These are phyloP conservation scores for Flaveria trinervia DNA, from an alignment of 129 eudicot genomes.

Conservation along the genomic window DNA sequence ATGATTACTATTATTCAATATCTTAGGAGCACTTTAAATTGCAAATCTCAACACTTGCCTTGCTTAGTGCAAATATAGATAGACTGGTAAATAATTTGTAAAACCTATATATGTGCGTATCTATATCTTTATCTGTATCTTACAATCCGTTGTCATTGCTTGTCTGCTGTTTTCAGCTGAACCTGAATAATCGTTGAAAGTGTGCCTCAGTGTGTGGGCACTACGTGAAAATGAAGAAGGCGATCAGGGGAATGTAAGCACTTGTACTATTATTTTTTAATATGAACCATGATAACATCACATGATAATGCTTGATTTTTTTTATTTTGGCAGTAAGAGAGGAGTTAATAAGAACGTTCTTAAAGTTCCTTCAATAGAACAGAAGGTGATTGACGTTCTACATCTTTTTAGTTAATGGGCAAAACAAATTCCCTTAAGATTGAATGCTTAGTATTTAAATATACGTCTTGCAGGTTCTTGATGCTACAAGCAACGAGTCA, in stretches of 20 bases:
- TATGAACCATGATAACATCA: constrained; percentile 8
- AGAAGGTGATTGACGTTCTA: constrained; percentile 54
- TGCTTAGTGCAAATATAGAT: constrained; percentile 17
- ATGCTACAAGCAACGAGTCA: constrained; percentile 98
- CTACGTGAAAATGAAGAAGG: constrained; percentile 80
- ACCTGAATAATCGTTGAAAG: constrained; percentile 17
- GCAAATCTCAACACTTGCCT: background rate
- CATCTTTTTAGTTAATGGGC: background rate
- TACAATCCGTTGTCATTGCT: background rate
- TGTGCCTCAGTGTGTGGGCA: constrained; percentile 26
- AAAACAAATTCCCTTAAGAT: background rate
- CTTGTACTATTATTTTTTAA: background rate
- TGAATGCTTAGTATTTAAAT: background rate
- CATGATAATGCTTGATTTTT: constrained; percentile 12
- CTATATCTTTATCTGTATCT: background rate
- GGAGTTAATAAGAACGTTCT: constrained; percentile 96
- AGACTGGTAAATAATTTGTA: background rate
- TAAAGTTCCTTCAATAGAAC: constrained; percentile 94
- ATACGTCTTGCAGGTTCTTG: constrained; percentile 66
- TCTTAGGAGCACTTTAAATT: background rate
- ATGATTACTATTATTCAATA: background rate
- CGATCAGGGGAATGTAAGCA: constrained; percentile 82
- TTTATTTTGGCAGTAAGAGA: constrained; percentile 67
- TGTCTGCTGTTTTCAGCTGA: constrained; percentile 30
- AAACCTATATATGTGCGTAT: background rate